Evolutionary conservation across 2,329 filamentous ascomycete genomes (phyloP).

Genomic region (Pleurostoma richardsiae): DNA sequence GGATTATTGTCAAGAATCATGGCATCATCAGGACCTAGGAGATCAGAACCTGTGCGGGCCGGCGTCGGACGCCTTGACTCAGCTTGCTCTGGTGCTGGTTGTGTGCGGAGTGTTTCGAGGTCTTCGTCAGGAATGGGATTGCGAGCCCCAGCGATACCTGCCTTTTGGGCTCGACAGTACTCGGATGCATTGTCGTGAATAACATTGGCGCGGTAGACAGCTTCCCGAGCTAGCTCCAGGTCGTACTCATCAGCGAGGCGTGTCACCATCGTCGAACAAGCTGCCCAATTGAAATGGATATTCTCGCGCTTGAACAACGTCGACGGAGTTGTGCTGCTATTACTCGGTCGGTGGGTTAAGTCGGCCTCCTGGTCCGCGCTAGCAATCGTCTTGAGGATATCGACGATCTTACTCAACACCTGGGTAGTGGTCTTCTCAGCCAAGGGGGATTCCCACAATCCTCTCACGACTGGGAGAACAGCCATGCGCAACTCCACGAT

Average conservation of each 20-base stretch:
- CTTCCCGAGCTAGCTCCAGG: constrained; percentile 66
- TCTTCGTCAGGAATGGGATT: constrained; percentile 65
- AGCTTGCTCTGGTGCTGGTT: background rate
- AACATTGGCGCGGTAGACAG: constrained; percentile 77
- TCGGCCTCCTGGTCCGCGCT: constrained; percentile 70
- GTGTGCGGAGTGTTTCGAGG: constrained; percentile 21
- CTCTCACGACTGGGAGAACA: constrained; percentile 69
- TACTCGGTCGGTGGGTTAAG: constrained; percentile 59
- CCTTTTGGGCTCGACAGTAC: constrained; percentile 65
- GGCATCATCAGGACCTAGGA: constrained; percentile 13
- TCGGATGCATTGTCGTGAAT: constrained; percentile 55
- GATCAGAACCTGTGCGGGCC: constrained; percentile 8
- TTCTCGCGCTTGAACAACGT: constrained; percentile 37
- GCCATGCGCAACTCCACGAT: constrained; percentile 80
- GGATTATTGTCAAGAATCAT: constrained; percentile 25
- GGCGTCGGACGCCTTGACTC: constrained; percentile 1
- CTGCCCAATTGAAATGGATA: constrained; percentile 42
- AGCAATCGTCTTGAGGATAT: constrained; percentile 75
- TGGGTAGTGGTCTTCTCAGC: constrained; percentile 75
- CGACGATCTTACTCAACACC: constrained; percentile 74
- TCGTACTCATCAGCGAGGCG: constrained; percentile 38
- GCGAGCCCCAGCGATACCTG: constrained; percentile 52
- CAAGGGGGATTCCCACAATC: constrained; percentile 81
- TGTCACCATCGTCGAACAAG: constrained; percentile 22
- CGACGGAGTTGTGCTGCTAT: constrained; percentile 23